These are phyloP conservation scores for Westerdykella aurantiaca DNA, from an alignment of 2,329 filamentous ascomycete genomes.

Conservation along the genomic window DNA sequence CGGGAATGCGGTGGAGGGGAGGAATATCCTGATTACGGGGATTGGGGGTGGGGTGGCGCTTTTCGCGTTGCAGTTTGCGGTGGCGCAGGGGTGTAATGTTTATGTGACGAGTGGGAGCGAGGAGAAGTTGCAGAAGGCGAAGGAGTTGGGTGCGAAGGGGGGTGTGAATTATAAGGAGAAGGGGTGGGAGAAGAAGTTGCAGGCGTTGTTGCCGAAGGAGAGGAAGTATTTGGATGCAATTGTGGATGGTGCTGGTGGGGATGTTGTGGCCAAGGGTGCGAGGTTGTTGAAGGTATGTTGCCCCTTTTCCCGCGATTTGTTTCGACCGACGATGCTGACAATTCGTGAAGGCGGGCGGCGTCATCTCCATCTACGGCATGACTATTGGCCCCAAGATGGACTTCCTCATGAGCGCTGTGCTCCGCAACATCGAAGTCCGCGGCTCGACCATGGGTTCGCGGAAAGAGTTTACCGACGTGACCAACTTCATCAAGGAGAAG, in stretches of 20 bases:
- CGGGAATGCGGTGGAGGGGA: constrained; percentile 55
- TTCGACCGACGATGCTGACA: constrained; percentile 6
- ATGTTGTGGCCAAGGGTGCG: constrained; percentile 61
- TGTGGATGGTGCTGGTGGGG: constrained; percentile 84
- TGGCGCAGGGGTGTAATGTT: constrained; percentile 66
- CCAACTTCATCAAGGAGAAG: constrained; percentile 69
- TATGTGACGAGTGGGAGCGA: constrained; percentile 72
- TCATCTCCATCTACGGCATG: constrained; percentile 90
- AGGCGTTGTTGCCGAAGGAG: constrained; percentile 55
- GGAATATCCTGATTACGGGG: constrained; percentile 79
- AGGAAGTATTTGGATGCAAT: constrained; percentile 72
- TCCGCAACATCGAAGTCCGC: constrained; percentile 81
- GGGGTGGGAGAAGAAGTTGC: constrained; percentile 75
- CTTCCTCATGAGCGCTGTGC: constrained; percentile 74
- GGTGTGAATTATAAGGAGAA: constrained; percentile 77
- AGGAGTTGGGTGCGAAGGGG: constrained; percentile 65
- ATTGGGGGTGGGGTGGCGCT: constrained; percentile 91
- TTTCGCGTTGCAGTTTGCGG: constrained; percentile 72
- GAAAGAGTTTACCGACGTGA: constrained; percentile 86
- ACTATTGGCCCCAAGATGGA: constrained; percentile 79
- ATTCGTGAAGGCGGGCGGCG: constrained; percentile 57
- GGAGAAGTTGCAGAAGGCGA: constrained; percentile 70
- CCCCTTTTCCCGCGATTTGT: background rate
- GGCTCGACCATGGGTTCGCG: constrained; percentile 89
- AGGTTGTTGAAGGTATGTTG: constrained; percentile 59